A percentile compares a stretch with the other conserved stretches of the same genome.
Conservation (phyloP, 139 green algal genomes). For the Chloropicon primus region DNA sequence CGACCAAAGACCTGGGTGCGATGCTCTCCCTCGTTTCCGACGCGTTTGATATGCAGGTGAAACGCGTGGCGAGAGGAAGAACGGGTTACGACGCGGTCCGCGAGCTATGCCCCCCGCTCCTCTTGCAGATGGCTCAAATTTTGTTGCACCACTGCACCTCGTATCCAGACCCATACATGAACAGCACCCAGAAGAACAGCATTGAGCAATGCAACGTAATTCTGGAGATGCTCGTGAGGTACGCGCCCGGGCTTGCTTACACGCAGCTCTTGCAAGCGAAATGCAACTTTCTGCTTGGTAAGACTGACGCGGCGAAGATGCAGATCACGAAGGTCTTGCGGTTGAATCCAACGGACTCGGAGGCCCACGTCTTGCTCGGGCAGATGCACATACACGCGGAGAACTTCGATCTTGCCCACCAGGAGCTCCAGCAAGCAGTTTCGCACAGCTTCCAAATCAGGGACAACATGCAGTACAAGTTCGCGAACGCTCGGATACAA, state of each 20-base stretch:
- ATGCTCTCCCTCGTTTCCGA: conserved; percentile 29
- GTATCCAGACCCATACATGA: conserved; percentile 29
- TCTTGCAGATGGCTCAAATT: conserved; percentile 33
- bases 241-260: conserved; percentile 24
- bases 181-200: conserved; percentile 29
- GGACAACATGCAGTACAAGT: conserved; percentile 43
- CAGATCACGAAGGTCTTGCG: conserved; percentile 36
- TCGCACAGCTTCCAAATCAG: conserved; percentile 25
- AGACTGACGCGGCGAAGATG: conserved; percentile 33
- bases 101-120: conserved; percentile 29
- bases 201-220: conserved; percentile 31
- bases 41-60: conserved; percentile 24
- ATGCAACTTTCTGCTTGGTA: conserved; percentile 37
- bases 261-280: conserved; percentile 37
- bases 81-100: conserved; percentile 23
- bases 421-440: conserved; percentile 35
- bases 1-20: neutral
- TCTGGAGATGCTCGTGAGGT: conserved; percentile 25
- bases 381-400: conserved; percentile 34
- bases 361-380: conserved; percentile 43
- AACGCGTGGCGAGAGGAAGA: conserved; percentile 4
- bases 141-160: conserved; percentile 27
- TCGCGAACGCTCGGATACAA: conserved; percentile 37
- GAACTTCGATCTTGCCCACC: conserved; percentile 19
- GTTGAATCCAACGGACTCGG: conserved; percentile 21